Evolutionary conservation across 164 flowering plant genomes (phyloP).

Genomic region (Magnolia officinalis): DNA sequence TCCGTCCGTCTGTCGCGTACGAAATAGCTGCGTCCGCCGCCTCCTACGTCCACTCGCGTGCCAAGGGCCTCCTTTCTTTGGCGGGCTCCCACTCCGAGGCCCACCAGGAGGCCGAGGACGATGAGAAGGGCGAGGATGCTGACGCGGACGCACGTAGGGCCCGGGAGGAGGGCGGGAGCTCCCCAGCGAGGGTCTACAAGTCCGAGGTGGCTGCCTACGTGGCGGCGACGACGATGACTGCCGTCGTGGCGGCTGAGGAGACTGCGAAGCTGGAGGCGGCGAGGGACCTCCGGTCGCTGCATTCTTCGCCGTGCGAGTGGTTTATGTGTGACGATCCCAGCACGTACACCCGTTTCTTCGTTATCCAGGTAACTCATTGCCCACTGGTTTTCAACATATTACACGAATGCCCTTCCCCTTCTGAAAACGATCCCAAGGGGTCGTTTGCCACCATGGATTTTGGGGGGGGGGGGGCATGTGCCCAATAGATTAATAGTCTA

Average conservation of each 20-base stretch:
- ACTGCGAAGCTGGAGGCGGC: slow-evolving; percentile 67
- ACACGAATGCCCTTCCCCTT: no score
- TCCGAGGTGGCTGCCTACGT: slow-evolving; percentile 69
- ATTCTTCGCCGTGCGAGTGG: slow-evolving; percentile 93
- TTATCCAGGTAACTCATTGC: slow-evolving; percentile 60
- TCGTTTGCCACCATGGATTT: no score
- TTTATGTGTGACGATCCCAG: slow-evolving; percentile 73
- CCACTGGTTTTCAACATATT: no score
- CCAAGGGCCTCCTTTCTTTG: slow-evolving; percentile 33
- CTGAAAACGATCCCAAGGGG: no score
- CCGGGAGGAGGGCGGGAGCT: slow-evolving; percentile 23
- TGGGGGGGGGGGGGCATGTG: no score
- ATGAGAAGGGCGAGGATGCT: slow-evolving; percentile 14
- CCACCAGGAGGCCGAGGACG: slow-evolving; percentile 19
- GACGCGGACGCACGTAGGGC: slow-evolving; percentile 1
- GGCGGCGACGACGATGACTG: slow-evolving; percentile 85
- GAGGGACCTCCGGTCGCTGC: slow-evolving; percentile 69
- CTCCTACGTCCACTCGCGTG: slow-evolving; percentile 53
- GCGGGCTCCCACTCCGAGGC: slow-evolving; percentile 3
- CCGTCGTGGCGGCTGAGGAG: slow-evolving; percentile 88
- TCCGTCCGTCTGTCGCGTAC: slow-evolving; percentile 52
- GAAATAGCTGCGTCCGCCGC: slow-evolving; percentile 89
- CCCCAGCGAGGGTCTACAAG: slow-evolving; percentile 34
- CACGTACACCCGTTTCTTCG: slow-evolving; percentile 65
- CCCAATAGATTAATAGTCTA: no score